phyloP scores from a whole-genome alignment of 148 eudicot species.

The Persicaria tinctoria region DNA sequence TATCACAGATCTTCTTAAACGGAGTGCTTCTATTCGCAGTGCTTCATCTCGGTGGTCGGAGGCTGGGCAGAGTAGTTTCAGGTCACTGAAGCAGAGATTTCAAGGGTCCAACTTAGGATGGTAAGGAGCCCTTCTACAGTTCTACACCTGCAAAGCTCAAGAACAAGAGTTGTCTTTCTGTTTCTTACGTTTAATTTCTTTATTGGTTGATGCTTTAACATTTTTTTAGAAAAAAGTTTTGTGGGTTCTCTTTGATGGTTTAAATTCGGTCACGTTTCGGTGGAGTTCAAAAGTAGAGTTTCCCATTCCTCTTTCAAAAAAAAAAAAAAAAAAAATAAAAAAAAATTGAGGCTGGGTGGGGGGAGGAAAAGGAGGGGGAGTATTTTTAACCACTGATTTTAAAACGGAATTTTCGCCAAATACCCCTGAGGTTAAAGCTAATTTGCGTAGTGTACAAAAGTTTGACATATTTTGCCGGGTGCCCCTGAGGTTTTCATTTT shows the following conservation, averaged over 20 bases:
- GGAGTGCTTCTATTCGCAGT: slow-evolving; percentile 53
- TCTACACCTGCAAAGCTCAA: not conserved
- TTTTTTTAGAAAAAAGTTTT: not conserved
- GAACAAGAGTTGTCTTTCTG: not conserved
- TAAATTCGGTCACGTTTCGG: too few relatives aligned
- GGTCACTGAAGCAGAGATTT: slow-evolving; percentile 56
- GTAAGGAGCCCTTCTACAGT: not conserved
- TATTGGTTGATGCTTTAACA: not conserved
- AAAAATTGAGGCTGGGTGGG: too few relatives aligned
- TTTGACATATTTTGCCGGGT: too few relatives aligned
- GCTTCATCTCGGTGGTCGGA: slow-evolving; percentile 61
- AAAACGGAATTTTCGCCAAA: too few relatives aligned
- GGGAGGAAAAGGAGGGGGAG: too few relatives aligned
- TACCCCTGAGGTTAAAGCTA: too few relatives aligned
- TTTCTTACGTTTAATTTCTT: not conserved
- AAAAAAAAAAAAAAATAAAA: too few relatives aligned
- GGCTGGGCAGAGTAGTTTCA: slow-evolving; percentile 55
- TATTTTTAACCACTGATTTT: too few relatives aligned
- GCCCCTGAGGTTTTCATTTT: too few relatives aligned
- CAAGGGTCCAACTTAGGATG: slow-evolving; percentile 42
- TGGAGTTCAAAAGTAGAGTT: too few relatives aligned
- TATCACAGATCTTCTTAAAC: slow-evolving; percentile 50
- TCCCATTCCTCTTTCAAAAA: too few relatives aligned
- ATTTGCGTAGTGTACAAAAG: too few relatives aligned
- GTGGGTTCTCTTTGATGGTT: not conserved